Percentiles rank a stretch among this genome's conserved stretches.
Conservation (phyloP, 345 rosid species). For the Laguncularia racemosa region DNA sequence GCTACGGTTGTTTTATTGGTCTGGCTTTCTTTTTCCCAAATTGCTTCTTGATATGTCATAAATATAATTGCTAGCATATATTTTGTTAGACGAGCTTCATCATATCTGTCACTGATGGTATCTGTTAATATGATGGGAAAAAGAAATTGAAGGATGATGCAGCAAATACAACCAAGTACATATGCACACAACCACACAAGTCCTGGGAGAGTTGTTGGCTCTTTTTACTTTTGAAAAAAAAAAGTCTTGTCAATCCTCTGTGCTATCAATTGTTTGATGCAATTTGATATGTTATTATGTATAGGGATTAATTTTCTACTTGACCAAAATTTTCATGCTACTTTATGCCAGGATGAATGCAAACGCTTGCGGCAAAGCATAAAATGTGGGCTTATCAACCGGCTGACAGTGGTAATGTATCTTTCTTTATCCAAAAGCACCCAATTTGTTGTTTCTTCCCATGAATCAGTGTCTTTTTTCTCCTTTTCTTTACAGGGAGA, state of each 20-base stretch:
- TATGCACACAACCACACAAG: no score
- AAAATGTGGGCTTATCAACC: constrained; percentile 82
- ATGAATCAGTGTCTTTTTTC: neutral
- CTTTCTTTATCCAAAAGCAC: neutral
- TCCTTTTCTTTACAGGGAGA: constrained; percentile 56
- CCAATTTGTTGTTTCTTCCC: constrained; percentile 1
- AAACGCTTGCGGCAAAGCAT: constrained; percentile 97
- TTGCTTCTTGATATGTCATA: no score
- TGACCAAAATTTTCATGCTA: constrained; percentile 6
- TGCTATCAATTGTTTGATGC: no score
- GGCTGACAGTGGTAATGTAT: constrained; percentile 74
- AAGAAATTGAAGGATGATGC: no score
- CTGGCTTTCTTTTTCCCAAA: no score
- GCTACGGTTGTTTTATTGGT: no score
- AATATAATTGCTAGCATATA: no score
- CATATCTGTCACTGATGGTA: no score
- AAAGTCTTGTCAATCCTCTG: no score
- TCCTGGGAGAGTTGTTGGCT: neutral
- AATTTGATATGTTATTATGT: neutral
- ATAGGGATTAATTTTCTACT: neutral
- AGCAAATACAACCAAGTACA: no score
- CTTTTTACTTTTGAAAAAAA: neutral
- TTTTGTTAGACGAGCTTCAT: no score
- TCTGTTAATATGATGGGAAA: no score
- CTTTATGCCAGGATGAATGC: constrained; percentile 82